Percentiles rank a stretch among this genome's conserved stretches.
Conservation (phyloP, 768 basidiomycete genomes). For the Russula emetica region DNA sequence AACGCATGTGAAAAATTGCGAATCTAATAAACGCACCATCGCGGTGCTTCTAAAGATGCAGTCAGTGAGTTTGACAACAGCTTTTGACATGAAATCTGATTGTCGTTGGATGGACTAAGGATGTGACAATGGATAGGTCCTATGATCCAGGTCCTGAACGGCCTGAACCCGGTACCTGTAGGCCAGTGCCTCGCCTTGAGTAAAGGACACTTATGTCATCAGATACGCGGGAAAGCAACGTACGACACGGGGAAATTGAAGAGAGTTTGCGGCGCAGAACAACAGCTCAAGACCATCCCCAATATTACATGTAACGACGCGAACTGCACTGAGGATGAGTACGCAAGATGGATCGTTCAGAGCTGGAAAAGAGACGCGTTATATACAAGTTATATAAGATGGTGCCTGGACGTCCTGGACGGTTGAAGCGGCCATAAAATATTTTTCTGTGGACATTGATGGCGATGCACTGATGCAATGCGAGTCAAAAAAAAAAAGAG, state of each 20-base stretch:
- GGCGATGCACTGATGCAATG: not conserved
- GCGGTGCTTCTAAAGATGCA: no score
- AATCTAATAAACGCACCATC: no score
- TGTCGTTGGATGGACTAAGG: no score
- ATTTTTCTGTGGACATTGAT: not conserved
- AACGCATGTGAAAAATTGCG: no score
- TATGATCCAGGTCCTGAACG: no score
- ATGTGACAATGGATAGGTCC: no score
- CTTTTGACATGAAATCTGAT: no score
- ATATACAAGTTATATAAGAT: not conserved
- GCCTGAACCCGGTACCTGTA: no score
- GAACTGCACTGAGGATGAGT: not conserved
- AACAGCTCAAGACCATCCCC: not conserved
- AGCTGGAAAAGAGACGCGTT: not conserved
- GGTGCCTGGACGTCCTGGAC: not conserved
- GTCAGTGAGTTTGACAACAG: no score
- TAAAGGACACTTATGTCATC: no score
- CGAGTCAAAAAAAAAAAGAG: not conserved
- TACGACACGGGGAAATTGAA: not conserved
- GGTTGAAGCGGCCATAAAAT: not conserved
- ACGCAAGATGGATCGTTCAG: not conserved
- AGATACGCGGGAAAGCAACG: no score
- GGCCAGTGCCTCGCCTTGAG: no score
- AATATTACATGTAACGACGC: not conserved
- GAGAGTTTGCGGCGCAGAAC: not conserved